A percentile compares a stretch with the other conserved stretches of the same genome.
These are phyloP conservation scores for Arachnomyces sp. DNA, from an alignment of 2,329 filamentous ascomycete genomes.

Conservation along the genomic window DNA sequence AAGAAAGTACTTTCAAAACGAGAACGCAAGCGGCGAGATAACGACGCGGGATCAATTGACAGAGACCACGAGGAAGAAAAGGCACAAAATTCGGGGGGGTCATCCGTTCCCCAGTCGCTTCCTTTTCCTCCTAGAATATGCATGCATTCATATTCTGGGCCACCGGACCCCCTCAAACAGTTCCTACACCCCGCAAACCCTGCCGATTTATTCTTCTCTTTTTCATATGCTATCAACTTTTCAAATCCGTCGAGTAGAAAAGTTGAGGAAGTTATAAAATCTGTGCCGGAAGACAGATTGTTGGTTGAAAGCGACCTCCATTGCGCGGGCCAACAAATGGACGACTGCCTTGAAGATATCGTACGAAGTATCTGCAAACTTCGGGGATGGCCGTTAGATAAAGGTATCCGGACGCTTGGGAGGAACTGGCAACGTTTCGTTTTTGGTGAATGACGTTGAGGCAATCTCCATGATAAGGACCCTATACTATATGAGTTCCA, in stretches of 20 bases:
- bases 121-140: slow-evolving; percentile 84
- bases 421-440: slow-evolving; percentile 72
- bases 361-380: slow-evolving; percentile 66
- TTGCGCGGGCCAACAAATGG: slow-evolving; percentile 72
- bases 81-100: slow-evolving; percentile 11
- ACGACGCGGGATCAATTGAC: slow-evolving; percentile 23
- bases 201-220: slow-evolving; percentile 74
- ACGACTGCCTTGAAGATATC: slow-evolving; percentile 64
- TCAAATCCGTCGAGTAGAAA: slow-evolving; percentile 46
- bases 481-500: too few species aligned
- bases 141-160: slow-evolving; percentile 85
- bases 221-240: slow-evolving; percentile 77
- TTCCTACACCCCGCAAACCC: slow-evolving; percentile 69
- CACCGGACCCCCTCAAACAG: slow-evolving; percentile 63
- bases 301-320: slow-evolving; percentile 89
- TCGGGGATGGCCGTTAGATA: slow-evolving; percentile 66
- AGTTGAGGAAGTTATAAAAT: slow-evolving; percentile 58
- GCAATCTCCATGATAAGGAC: too few species aligned
- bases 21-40: slow-evolving; percentile 31
- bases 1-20: slow-evolving; percentile 42
- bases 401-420: slow-evolving; percentile 60
- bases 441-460: slow-evolving; percentile 44
- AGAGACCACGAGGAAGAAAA: slow-evolving; percentile 20
- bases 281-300: slow-evolving; percentile 67
- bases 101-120: slow-evolving; percentile 28